Conservation (phyloP, 2,329 filamentous ascomycete genomes). For the Xylaria sp. region DNA sequence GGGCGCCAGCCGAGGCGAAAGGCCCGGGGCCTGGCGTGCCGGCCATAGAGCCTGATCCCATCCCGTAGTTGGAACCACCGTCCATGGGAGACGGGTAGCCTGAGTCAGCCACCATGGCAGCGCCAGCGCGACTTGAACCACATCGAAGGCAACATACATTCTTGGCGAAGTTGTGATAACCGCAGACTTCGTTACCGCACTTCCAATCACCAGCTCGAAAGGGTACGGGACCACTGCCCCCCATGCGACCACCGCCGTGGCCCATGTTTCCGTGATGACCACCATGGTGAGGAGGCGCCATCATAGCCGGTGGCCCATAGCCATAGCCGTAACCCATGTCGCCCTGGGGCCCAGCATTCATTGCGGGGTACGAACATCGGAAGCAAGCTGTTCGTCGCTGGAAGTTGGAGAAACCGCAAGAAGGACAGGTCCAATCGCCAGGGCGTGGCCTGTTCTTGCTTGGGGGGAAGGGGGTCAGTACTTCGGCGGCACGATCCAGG, state of each 20-base stretch:
- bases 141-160: constrained; percentile 98
- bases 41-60: constrained; percentile 88
- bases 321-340: constrained; percentile 63
- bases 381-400: constrained; percentile 98
- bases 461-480: constrained; percentile 95
- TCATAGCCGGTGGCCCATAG: constrained; percentile 80
- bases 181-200: constrained; percentile 95
- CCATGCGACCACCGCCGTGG: constrained; percentile 75
- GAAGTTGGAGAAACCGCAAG: constrained; percentile 99
- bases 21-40: constrained; percentile 82
- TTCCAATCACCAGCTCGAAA: constrained; percentile 99
- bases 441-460: constrained; percentile 98
- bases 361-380: constrained; percentile 98
- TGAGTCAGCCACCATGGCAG: constrained; percentile 93
- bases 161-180: constrained; percentile 99
- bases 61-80: constrained; percentile 81
- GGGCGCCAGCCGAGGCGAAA: constrained; percentile 75
- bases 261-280: constrained; percentile 63
- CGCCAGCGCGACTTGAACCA: constrained; percentile 91
- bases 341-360: constrained; percentile 78
- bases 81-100: constrained; percentile 94
- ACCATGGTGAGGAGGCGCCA: constrained; percentile 81
- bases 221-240: constrained; percentile 86
- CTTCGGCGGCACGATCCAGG: constrained; percentile 93
- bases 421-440: constrained; percentile 98